Conservation (phyloP, 805 yeast species). For the Scheffersomyces stipitis region DNA sequence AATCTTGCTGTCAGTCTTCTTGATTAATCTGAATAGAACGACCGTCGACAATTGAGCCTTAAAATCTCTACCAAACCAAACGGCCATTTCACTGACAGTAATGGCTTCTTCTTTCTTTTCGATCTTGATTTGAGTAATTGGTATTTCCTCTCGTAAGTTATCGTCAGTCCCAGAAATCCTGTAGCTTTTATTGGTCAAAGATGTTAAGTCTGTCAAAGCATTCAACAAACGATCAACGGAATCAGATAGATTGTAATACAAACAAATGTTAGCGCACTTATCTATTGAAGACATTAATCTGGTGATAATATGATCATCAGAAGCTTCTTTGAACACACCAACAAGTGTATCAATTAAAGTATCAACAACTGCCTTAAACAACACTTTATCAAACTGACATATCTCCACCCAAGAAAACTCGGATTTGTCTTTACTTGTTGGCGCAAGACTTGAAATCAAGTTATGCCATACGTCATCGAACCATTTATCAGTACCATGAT, state of each 20-base stretch:
- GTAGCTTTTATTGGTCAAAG: constrained; percentile 48
- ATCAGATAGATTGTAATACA: constrained; percentile 54
- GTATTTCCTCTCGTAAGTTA: constrained; percentile 30
- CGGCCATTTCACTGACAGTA: constrained; percentile 78
- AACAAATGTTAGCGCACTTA: constrained; percentile 76
- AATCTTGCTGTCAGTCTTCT: constrained; percentile 52
- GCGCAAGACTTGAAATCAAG: constrained; percentile 51
- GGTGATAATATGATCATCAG: constrained; percentile 86
- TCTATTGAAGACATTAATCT: constrained; percentile 87
- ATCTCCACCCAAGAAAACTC: constrained; percentile 23
- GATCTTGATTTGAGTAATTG: constrained; percentile 37
- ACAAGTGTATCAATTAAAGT: constrained; percentile 71
- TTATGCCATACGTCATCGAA: constrained; percentile 87
- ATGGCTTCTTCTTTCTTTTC: constrained; percentile 58
- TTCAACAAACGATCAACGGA: constrained; percentile 68
- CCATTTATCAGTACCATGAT: constrained; percentile 88
- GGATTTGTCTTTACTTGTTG: constrained; percentile 24
- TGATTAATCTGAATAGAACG: constrained; percentile 75
- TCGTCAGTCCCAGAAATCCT: constrained; percentile 10
- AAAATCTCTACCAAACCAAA: constrained; percentile 84
- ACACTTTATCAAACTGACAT: constrained; percentile 65
- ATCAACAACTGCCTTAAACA: constrained; percentile 65
- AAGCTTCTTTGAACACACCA: constrained; percentile 79
- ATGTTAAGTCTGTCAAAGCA: constrained; percentile 65
- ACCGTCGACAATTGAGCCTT: constrained; percentile 89